Evolutionary conservation across 805 yeast genomes (phyloP).

Genomic region (Hanseniaspora pseudoguilliermondii): DNA sequence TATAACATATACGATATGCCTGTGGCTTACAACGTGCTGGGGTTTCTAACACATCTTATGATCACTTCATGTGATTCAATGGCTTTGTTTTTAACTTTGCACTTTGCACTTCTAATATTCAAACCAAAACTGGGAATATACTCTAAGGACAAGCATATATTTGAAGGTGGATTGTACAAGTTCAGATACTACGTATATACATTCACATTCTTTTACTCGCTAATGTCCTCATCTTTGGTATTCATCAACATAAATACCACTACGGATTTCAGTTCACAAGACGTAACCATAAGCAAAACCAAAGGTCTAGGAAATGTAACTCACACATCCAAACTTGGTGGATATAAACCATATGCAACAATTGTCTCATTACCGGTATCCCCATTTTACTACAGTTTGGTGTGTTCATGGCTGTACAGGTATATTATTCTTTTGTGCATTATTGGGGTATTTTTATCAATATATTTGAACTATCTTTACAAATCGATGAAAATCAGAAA

Average conservation of each 20-base stretch:
- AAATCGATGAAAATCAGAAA: constrained; percentile 22
- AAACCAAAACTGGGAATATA: constrained; percentile 40
- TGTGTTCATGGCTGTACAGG: constrained; percentile 70
- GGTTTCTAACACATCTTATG: constrained; percentile 67
- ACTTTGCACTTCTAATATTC: constrained; percentile 63
- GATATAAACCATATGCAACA: constrained; percentile 50
- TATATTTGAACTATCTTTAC: constrained; percentile 50
- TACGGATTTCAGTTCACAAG: constrained; percentile 19
- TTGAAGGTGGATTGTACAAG: constrained; percentile 64
- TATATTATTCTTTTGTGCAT: constrained; percentile 53
- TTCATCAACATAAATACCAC: constrained; percentile 34
- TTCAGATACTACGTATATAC: constrained; percentile 47
- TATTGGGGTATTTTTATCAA: constrained; percentile 49
- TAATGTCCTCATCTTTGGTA: constrained; percentile 57
- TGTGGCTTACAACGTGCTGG: constrained; percentile 49
- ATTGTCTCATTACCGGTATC: constrained; percentile 69
- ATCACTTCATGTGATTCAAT: constrained; percentile 81
- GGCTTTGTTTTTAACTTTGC: constrained; percentile 52
- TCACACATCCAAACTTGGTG: constrained; percentile 27
- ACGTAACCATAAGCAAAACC: constrained; percentile 13
- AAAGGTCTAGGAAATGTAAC: neutral
- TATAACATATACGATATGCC: constrained; percentile 41
- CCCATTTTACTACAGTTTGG: constrained; percentile 64
- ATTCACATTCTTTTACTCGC: constrained; percentile 48
- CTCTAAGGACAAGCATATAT: constrained; percentile 26